phyloP scores from a whole-genome alignment of 805 yeast genomes.

The Yarrowia divulgata region DNA sequence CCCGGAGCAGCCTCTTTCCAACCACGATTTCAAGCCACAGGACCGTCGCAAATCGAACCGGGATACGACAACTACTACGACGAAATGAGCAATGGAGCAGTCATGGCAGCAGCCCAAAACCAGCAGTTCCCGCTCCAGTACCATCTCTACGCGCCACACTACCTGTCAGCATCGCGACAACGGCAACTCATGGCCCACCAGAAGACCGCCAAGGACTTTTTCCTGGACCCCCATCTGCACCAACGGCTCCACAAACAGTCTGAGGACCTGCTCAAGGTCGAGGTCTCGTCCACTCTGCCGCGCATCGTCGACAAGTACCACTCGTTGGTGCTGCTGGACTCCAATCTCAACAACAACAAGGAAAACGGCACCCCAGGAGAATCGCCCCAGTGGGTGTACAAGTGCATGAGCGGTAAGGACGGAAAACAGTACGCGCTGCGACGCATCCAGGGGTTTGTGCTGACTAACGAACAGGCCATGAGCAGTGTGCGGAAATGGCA shows the following conservation, averaged over 20 bases:
- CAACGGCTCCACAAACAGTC: conserved; percentile 23
- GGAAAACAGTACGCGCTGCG: conserved; percentile 81
- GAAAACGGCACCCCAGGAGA: conserved; percentile 4
- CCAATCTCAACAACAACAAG: conserved; percentile 28
- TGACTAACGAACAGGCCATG: conserved; percentile 65
- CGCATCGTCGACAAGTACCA: conserved; percentile 35
- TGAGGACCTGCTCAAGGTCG: conserved; percentile 19
- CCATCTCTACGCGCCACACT: conserved; percentile 38
- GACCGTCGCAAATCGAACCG: conserved; percentile 7
- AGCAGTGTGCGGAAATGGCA: conserved; percentile 73
- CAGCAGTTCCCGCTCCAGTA: conserved; percentile 35
- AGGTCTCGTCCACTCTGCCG: background rate
- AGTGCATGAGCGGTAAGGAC: conserved; percentile 78
- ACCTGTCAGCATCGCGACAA: conserved; percentile 52
- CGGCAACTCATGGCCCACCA: conserved; percentile 72
- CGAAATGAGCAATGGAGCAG: conserved; percentile 32
- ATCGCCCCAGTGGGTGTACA: conserved; percentile 56
- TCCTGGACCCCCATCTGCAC: conserved; percentile 53
- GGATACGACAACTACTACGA: conserved; percentile 31
- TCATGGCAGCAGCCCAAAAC: conserved; percentile 37
- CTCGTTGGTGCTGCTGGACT: conserved; percentile 29
- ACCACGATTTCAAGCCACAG: background rate
- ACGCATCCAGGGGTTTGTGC: conserved; percentile 67
- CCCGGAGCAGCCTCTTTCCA: conserved; percentile 8
- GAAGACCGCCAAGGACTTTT: conserved; percentile 70